Evolutionary conservation across 768 basidiomycete species (phyloP).

Genomic region (Xerocomus brunneocitrinus): DNA sequence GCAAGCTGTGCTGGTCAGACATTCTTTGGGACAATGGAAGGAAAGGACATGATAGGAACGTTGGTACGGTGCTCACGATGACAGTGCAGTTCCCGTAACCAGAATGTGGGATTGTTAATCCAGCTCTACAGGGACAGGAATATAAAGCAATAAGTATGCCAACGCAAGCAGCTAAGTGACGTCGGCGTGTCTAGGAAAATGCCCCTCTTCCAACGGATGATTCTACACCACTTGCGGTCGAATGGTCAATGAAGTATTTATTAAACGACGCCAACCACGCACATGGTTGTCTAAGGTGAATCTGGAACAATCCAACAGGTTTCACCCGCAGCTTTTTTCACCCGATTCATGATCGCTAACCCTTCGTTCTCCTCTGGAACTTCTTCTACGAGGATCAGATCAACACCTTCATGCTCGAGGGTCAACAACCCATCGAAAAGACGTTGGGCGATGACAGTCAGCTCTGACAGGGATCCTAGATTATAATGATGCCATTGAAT

Average conservation of each 20-base stretch:
- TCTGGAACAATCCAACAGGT: conserved; percentile 26
- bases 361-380: conserved; percentile 78
- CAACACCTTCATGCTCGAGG: conserved; percentile 71
- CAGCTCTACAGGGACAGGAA: background rate
- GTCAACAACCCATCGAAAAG: conserved; percentile 86
- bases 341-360: conserved; percentile 91
- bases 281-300: conserved; percentile 16
- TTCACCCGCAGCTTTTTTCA: conserved; percentile 82
- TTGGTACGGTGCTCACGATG: background rate
- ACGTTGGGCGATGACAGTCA: conserved; percentile 67
- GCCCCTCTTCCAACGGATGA: background rate
- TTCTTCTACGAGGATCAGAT: conserved; percentile 83
- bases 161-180: background rate
- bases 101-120: background rate
- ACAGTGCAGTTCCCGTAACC: background rate
- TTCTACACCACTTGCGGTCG: background rate
- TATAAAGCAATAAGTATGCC: background rate
- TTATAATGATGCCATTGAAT: conserved; percentile 55
- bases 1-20: background rate
- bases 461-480: conserved; percentile 49
- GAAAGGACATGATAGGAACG: background rate
- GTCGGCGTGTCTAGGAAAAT: background rate
- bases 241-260: background rate
- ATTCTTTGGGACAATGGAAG: background rate
- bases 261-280: background rate